Evolutionary conservation across 441 rosid species (phyloP), one percentile per base, ranked within the genome.

Genomic region (Gossypium schwendimanii): DNA sequence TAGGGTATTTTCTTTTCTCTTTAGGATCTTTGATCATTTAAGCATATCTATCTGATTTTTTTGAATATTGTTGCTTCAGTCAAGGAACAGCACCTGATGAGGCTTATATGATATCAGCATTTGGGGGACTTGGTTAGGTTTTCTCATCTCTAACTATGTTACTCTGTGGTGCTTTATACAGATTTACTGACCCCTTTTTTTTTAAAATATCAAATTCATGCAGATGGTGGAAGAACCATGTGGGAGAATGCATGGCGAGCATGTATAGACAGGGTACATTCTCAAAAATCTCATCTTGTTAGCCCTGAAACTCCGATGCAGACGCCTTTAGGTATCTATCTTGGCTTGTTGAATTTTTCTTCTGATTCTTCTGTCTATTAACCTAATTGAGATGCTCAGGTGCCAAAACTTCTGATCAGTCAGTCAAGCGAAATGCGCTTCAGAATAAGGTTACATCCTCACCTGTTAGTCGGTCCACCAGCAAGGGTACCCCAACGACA

Each of bases 31-130:
- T 61, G 33, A 50, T 71, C 21, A 23, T 11, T 60, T 71, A n/a
- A 26, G 62, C 52, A 8, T 3, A 20, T 50, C 61, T 62, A 31
- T 49, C 55, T 81, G 36, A 69, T 76, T 68, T 33, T 75, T 45
- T 76, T 76, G 71, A 20, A 26, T 52, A 58, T 65, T 63, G 36
- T 78, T 81, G 75, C 63, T 83, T 80, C 92, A 96, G 99, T 79
- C 97, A 95, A 83, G 98, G 92, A 71, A 82, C 85, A 18, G 88
- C 83, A 54, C 99, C 99, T 2, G 98, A 96, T 79, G 99, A 96
- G 91, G 87, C 96, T 52, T 88, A 86, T 81, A 96, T 96, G 98
- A 81, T 89, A 78, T 94, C 98, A 24, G 98, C 98, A 52, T 96
- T 94, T 87, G 98, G 98, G 70, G 98, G 99, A 70, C 83, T 78